Base-by-base conservation (phyloP, 768 basidiomycete genomes). In the Coprinellus micaceus region DNA sequence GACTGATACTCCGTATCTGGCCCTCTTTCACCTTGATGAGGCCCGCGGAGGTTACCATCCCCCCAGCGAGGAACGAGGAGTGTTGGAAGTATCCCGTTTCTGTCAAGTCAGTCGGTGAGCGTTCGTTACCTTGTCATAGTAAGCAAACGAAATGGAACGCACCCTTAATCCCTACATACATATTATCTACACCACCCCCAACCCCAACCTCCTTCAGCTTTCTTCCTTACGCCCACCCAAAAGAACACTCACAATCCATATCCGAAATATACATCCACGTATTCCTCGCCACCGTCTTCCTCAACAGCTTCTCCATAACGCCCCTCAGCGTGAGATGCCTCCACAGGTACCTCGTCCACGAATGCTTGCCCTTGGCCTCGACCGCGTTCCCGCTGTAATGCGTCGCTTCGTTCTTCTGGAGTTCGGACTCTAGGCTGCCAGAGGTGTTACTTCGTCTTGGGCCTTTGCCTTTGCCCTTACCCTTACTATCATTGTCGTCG, bases 241-340 rank as follows among this genome's bases (percentile, higher is more conserved):
- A n/a, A n/a, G n/a, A n/a, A n/a, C n/a, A n/a, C 78, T 47, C 44
- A 82, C 83, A 82, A 56, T 81, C 73, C 56, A 77, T 80, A 58
- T 83, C 81, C 50, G 82, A 74, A 9, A 83, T 82, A 66, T 86
- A 88, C 30, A 89, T 86, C 85, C 85, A 88, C 2, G 83, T 85
- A 66, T 86, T 82, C 33, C 75, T 70, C 57, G 73, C 70, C 10
- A 86, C 71, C 0, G 83, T 85, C 68, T 84, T 85, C 48, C 82
- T 67, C 50, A 87, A 66, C 47, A 87, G 58, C 52, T 77, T 72
- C 51, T 86, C 79, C 50, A 77, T 70, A 21, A 82, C 65, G 4
- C 84, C 84, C n/a, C 69, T 67, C 6, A 76, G 61, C 9, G 82
- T 85, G 48, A 86, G 76, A 53, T 74, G 67, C 41, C 74, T 72